Evolutionary conservation across 257 asterid species (phyloP).

Genomic region (Agastache rugosa): DNA sequence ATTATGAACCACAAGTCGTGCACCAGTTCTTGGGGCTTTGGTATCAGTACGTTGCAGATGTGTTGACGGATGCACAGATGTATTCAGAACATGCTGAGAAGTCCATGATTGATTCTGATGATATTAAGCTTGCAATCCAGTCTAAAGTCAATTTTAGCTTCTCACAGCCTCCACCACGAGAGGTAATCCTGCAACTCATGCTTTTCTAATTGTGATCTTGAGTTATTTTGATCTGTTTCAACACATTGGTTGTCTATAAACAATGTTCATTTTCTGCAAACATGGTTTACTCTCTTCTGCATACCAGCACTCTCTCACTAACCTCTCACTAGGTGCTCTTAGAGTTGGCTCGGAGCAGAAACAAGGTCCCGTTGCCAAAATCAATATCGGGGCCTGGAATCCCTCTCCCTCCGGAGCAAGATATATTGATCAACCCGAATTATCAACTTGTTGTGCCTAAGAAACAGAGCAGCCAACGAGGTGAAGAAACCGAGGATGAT

Average conservation of each 20-base stretch:
- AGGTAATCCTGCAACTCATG: conserved; percentile 51
- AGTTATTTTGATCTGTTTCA: not conserved
- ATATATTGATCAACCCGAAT: conserved; percentile 80
- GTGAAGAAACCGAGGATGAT: conserved; percentile 11
- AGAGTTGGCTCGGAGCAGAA: conserved; percentile 66
- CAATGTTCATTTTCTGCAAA: not conserved
- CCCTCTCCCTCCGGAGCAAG: conserved; percentile 79
- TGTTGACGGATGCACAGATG: conserved; percentile 76
- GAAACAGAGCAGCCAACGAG: not conserved
- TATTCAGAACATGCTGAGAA: conserved; percentile 91
- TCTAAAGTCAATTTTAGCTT: conserved; percentile 86
- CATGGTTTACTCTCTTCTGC: too few species aligned
- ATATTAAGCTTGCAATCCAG: conserved; percentile 84
- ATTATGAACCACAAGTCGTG: conserved; percentile 83
- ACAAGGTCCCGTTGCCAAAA: conserved; percentile 56
- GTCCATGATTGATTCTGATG: conserved; percentile 74
- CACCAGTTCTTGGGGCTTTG: conserved; percentile 81
- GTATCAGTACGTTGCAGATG: conserved; percentile 80
- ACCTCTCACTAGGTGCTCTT: conserved; percentile 12
- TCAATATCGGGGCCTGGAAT: conserved; percentile 44
- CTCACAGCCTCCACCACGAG: conserved; percentile 96
- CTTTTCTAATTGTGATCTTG: not conserved
- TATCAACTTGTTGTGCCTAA: conserved; percentile 64
- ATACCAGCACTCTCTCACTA: not conserved
- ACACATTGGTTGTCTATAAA: not conserved